Percentiles rank a stretch among this genome's conserved stretches.
Evolutionary conservation across 2,329 filamentous ascomycete genomes (phyloP).

Genomic region (Xylariaceae sp.): DNA sequence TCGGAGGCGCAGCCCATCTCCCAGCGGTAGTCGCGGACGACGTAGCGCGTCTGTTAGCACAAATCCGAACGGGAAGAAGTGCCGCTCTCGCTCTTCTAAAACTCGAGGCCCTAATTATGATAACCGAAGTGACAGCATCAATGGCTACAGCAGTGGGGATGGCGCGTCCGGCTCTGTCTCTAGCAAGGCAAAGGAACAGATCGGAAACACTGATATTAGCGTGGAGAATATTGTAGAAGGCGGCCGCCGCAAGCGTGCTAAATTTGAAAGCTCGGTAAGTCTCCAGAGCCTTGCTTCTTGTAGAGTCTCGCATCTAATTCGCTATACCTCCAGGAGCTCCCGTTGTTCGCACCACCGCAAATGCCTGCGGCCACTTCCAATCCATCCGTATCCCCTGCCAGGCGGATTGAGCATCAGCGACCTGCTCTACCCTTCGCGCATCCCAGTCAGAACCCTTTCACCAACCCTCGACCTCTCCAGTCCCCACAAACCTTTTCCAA

Average conservation of each 20-base stretch:
- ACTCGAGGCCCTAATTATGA: slow-evolving; percentile 61
- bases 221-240: slow-evolving; percentile 98
- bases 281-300: not conserved
- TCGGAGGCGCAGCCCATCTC: slow-evolving; percentile 75
- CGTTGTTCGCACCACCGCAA: slow-evolving; percentile 89
- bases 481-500: slow-evolving; percentile 74
- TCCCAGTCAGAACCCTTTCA: slow-evolving; percentile 74
- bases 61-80: slow-evolving; percentile 55
- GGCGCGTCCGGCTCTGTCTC: slow-evolving; percentile 72
- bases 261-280: slow-evolving; percentile 95
- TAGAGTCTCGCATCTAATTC: slow-evolving; percentile 26
- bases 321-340: slow-evolving; percentile 67
- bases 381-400: slow-evolving; percentile 90
- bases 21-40: slow-evolving; percentile 60
- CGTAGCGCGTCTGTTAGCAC: slow-evolving; percentile 71
- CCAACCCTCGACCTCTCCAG: slow-evolving; percentile 70
- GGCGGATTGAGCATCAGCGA: slow-evolving; percentile 70
- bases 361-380: slow-evolving; percentile 94
- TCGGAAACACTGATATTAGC: slow-evolving; percentile 95
- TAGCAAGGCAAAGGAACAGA: slow-evolving; percentile 75
- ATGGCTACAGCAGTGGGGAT: slow-evolving; percentile 84
- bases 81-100: slow-evolving; percentile 65
- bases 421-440: slow-evolving; percentile 71
- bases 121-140: slow-evolving; percentile 57
- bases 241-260: slow-evolving; percentile 88